phyloP scores from a whole-genome alignment of 2,329 filamentous ascomycete species.

The Arthrobotrys megalospora region DNA sequence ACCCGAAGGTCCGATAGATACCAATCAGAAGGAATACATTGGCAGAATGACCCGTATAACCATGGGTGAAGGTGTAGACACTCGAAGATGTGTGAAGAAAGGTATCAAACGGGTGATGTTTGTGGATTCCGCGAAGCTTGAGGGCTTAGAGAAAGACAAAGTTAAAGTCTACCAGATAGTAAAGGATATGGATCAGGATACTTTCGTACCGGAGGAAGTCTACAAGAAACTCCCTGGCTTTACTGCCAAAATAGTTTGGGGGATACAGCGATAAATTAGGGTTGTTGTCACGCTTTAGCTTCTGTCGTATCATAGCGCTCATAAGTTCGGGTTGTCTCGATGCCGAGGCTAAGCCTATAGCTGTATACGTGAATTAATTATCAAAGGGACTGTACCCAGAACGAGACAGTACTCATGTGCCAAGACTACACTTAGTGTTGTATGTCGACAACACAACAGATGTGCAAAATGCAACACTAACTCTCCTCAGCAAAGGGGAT shows the following conservation, averaged over 20 bases:
- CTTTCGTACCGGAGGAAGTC: constrained; percentile 1
- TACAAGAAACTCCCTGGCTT: constrained; percentile 13
- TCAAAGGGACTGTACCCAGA: too few relatives aligned
- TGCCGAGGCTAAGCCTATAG: too few relatives aligned
- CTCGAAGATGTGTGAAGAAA: constrained; percentile 12
- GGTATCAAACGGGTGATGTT: constrained; percentile 6
- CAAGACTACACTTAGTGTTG: too few relatives aligned
- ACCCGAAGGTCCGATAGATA: not conserved
- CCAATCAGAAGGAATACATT: constrained; percentile 9
- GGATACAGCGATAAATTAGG: not conserved
- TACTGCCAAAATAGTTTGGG: constrained; percentile 3
- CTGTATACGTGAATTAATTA: too few relatives aligned
- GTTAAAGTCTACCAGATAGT: constrained; percentile 6
- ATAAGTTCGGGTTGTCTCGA: too few relatives aligned
- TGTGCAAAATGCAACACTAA: too few relatives aligned
- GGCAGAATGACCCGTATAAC: constrained; percentile 15
- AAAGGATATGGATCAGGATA: constrained; percentile 7
- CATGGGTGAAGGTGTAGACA: not conserved
- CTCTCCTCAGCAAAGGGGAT: too few relatives aligned
- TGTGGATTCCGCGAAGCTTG: not conserved
- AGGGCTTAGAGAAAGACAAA: not conserved
- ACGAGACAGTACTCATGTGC: too few relatives aligned
- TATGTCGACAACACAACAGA: too few relatives aligned
- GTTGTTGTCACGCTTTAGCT: too few relatives aligned
- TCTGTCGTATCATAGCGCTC: too few relatives aligned